These are phyloP conservation scores for Nemania diffusa DNA, from an alignment of 2,329 filamentous ascomycete species.

Conservation along the genomic window DNA sequence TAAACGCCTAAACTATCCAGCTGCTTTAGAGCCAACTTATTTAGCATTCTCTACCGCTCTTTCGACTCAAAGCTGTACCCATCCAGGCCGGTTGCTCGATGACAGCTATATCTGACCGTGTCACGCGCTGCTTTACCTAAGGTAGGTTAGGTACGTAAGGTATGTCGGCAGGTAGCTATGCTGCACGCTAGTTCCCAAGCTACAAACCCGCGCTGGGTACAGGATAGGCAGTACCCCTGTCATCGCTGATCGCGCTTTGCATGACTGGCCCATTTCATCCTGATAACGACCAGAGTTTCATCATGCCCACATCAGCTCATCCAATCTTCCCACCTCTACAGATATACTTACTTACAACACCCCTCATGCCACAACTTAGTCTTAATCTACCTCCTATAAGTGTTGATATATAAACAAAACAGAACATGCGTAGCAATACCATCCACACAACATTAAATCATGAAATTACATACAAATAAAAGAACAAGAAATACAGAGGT, in stretches of 20 bases:
- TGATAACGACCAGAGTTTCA: slow-evolving; percentile 23
- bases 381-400: background rate
- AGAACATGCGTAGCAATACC: too few relatives aligned
- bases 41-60: background rate
- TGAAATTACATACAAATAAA: too few relatives aligned
- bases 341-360: background rate
- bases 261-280: slow-evolving; percentile 15
- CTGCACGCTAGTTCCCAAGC: slow-evolving; percentile 9
- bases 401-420: too few relatives aligned
- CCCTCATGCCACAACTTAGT: background rate
- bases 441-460: too few relatives aligned
- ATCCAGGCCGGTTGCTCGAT: background rate
- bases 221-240: slow-evolving; percentile 7
- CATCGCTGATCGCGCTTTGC: slow-evolving; percentile 21
- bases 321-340: slow-evolving; percentile 1
- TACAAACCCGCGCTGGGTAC: background rate
- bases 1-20: background rate
- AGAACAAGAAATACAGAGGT: too few relatives aligned
- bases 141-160: background rate
- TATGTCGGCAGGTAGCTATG: background rate
- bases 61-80: background rate
- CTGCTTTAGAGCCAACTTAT: background rate
- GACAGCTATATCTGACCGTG: slow-evolving; percentile 2
- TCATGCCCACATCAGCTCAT: slow-evolving; percentile 26
- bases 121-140: slow-evolving; percentile 10